Base-by-base conservation (phyloP, 768 basidiomycete species). In the Podaxis mareebaensis region DNA sequence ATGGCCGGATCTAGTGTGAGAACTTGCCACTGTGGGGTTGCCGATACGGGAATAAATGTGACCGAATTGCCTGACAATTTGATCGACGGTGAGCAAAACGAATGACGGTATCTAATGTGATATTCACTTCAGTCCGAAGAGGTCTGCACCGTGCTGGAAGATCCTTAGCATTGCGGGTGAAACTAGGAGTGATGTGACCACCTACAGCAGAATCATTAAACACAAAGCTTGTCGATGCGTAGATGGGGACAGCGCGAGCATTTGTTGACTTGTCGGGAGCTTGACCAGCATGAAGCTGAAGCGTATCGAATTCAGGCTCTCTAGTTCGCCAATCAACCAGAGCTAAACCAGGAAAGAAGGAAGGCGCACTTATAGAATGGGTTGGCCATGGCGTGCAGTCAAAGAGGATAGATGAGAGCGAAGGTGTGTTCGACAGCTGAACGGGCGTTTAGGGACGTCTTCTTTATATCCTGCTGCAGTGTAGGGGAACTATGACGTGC, bases 251-350 rank as follows among this genome's bases (percentile, higher is more conserved):
- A 2, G 91, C 92, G 2, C 91, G 83, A 3, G 92, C 88, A 61
- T 89, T 86, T 0, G 88, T 90, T 1, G 86, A 71, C 0, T 83
- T 72, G 73, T 91, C 90, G 11, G 83, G 81, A 12, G 73, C 75
- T 65, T 91, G 88, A 1, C 92, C 92, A 17, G 86, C 92, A 70
- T 94, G 92, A 4, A 93, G 79, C 73, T 92, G 90, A 53, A 93
- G 78, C 1, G 91, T 92, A 68, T 93, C 90, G 68, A 92, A 92
- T 69, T 91, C 88, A 53, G 89, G 89, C 68, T 79, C 77, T 74
- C 83, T 83, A 42, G 2, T 13, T 38, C 42, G 20, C 48, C 26
- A 42, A 52, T 68, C 39, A 55, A 26, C 20, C 17, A 51, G 39
- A 52, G 42, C 55, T n/a, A 49, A 44, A 44, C 24, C 33, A 17